A percentile compares a stretch with the other conserved stretches of the same genome.
Conservation (phyloP, 331 rosid species). For the Cydonia oblonga region DNA sequence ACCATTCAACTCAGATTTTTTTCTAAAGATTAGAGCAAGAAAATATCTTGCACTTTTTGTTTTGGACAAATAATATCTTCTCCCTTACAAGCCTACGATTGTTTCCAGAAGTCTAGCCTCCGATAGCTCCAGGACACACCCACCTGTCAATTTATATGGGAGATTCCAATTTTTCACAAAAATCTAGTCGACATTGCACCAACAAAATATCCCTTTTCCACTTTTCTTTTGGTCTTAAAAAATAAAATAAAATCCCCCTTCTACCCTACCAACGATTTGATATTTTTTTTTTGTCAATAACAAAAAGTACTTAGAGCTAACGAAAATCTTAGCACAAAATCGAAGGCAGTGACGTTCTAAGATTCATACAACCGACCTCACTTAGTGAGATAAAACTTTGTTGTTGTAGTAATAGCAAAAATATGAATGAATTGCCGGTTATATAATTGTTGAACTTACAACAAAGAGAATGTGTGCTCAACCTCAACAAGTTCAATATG, state of each 20-base stretch:
- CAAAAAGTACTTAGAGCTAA: too few species aligned
- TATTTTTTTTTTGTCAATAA: not conserved
- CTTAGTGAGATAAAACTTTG: rapidly evolving
- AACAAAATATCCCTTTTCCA: not conserved
- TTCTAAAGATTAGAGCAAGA: not conserved
- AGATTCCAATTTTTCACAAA: not conserved
- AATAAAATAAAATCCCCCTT: not conserved
- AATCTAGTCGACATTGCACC: not conserved
- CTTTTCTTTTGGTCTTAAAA: not conserved
- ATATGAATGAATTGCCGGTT: not conserved
- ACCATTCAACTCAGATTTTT: not conserved
- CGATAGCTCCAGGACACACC: not conserved
- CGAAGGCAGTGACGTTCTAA: too few species aligned
- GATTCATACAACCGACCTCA: too few species aligned
- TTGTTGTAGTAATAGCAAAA: too few species aligned
- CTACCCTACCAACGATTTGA: not conserved
- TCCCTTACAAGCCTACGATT: not conserved
- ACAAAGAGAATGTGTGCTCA: not conserved
- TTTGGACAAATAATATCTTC: not conserved
- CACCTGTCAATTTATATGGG: not conserved
- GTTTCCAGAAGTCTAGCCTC: not conserved
- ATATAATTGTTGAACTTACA: not conserved
- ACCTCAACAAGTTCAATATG: not conserved
- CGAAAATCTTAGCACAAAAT: rapidly evolving
- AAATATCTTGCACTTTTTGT: not conserved